Percentiles rank a stretch among this genome's conserved stretches.
phyloP scores from a whole-genome alignment of 805 yeast species.

The Saturnispora diversa region DNA sequence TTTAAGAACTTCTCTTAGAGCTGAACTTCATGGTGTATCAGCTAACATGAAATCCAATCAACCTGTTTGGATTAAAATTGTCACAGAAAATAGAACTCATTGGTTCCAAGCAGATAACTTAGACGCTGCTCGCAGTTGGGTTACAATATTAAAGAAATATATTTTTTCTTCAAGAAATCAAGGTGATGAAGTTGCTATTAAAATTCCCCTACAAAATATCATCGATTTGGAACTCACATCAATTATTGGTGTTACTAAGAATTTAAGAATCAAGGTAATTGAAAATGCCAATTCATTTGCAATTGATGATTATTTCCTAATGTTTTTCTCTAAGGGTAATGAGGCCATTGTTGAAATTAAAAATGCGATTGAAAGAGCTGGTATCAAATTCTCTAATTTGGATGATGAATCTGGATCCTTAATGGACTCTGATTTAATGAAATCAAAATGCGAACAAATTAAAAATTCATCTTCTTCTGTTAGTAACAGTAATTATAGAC shows the following conservation, averaged over 20 bases:
- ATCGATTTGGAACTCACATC: conserved; percentile 50
- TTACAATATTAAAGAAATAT: conserved; percentile 60
- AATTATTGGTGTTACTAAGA: conserved; percentile 49
- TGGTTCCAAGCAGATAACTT: conserved; percentile 66
- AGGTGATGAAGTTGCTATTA: conserved; percentile 65
- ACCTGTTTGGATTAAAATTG: conserved; percentile 47
- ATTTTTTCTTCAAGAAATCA: conserved; percentile 66
- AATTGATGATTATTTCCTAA: conserved; percentile 60
- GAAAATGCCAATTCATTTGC: conserved; percentile 47
- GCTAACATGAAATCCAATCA: conserved; percentile 18
- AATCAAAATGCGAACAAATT: conserved; percentile 21
- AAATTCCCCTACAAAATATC: conserved; percentile 65
- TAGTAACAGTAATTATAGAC: conserved; percentile 17
- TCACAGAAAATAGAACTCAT: conserved; percentile 50
- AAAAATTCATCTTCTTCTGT: conserved; percentile 23
- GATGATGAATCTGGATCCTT: conserved; percentile 17
- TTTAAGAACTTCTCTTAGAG: conserved; percentile 51
- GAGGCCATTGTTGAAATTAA: conserved; percentile 35
- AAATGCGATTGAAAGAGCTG: conserved; percentile 31
- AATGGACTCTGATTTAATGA: conserved; percentile 19
- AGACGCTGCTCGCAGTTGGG: conserved; percentile 76
- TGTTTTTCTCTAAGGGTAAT: conserved; percentile 52
- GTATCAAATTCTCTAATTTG: conserved; percentile 20
- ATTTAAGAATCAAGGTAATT: conserved; percentile 52
- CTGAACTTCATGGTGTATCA: conserved; percentile 38